Conservation (phyloP, 352 stramenopile genomes). For the Pythium periplocum region DNA sequence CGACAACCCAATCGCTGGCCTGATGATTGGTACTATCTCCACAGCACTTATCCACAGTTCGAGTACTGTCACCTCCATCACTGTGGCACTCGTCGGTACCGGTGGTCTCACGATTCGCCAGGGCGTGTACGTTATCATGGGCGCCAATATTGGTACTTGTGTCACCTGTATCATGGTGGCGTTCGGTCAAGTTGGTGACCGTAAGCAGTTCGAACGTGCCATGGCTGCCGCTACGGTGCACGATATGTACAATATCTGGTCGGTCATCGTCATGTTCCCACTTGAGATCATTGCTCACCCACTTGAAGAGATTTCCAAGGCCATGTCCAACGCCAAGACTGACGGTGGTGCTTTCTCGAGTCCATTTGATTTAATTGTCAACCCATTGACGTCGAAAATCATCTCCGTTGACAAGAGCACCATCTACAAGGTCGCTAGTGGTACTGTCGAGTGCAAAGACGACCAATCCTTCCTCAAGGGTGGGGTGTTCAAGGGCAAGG, state of each 20-base stretch:
- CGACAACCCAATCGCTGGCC: slow-evolving; percentile 31
- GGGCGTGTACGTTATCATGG: slow-evolving; percentile 79
- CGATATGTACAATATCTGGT: slow-evolving; percentile 67
- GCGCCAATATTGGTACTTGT: slow-evolving; percentile 71
- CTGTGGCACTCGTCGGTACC: slow-evolving; percentile 35
- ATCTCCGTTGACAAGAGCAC: slow-evolving; percentile 9
- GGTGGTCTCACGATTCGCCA: slow-evolving; percentile 37
- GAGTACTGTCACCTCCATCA: slow-evolving; percentile 42
- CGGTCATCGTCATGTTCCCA: slow-evolving; percentile 35
- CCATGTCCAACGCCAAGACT: slow-evolving; percentile 3
- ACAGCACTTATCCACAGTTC: slow-evolving; percentile 41
- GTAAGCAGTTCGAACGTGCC: slow-evolving; percentile 26
- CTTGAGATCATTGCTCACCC: slow-evolving; percentile 27
- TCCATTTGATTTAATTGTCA: slow-evolving; percentile 11
- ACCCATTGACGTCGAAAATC: slow-evolving; percentile 6
- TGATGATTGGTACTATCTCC: slow-evolving; percentile 37
- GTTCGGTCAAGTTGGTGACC: slow-evolving; percentile 61
- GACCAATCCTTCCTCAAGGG: slow-evolving; percentile 5
- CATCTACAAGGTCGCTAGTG: slow-evolving; percentile 3
- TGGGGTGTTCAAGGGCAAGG: slow-evolving; percentile 7
- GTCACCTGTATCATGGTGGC: slow-evolving; percentile 78
- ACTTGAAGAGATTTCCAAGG: slow-evolving; percentile 23
- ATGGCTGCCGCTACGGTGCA: slow-evolving; percentile 15
- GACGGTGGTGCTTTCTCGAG: slow-evolving; percentile 2
- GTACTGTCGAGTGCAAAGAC: slow-evolving; percentile 2